phyloP scores from a whole-genome alignment of 1,284 basidiomycete genomes.

The Moniliophthora roreri region DNA sequence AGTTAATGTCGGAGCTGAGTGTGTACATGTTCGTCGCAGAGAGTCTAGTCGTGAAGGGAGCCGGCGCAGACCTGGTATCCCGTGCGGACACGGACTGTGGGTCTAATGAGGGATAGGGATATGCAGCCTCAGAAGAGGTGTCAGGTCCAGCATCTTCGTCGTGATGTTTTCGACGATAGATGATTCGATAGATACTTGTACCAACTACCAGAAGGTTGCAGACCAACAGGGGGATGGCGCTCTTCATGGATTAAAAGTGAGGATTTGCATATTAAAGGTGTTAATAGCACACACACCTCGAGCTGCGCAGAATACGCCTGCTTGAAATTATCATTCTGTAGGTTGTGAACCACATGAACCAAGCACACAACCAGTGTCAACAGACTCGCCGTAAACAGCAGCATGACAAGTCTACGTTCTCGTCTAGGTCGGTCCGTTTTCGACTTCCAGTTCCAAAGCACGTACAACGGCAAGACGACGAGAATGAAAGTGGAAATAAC shows the following conservation, averaged over 20 bases:
- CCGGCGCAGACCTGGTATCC: no score
- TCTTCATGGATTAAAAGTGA: not conserved
- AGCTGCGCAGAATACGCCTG: not conserved
- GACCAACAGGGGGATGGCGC: not conserved
- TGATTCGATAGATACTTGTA: not conserved
- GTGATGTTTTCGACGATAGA: not conserved
- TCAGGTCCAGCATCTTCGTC: not conserved
- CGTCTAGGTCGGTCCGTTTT: not conserved
- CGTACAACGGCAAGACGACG: not conserved
- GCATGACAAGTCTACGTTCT: not conserved
- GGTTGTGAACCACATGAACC: no score
- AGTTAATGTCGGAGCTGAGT: no score
- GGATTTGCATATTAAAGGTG: not conserved
- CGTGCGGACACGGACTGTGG: no score
- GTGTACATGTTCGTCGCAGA: no score
- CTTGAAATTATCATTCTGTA: no score
- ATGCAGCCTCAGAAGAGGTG: no score
- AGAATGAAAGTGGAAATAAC: not conserved
- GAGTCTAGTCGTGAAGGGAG: no score
- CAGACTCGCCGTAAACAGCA: not conserved
- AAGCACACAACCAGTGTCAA: not conserved
- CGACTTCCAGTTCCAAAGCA: not conserved
- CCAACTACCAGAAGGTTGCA: conserved; percentile 2
- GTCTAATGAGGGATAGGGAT: no score
- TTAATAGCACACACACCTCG: not conserved